Evolutionary conservation across 257 asterid species (phyloP).

Genomic region (Fraxinus anomala): DNA sequence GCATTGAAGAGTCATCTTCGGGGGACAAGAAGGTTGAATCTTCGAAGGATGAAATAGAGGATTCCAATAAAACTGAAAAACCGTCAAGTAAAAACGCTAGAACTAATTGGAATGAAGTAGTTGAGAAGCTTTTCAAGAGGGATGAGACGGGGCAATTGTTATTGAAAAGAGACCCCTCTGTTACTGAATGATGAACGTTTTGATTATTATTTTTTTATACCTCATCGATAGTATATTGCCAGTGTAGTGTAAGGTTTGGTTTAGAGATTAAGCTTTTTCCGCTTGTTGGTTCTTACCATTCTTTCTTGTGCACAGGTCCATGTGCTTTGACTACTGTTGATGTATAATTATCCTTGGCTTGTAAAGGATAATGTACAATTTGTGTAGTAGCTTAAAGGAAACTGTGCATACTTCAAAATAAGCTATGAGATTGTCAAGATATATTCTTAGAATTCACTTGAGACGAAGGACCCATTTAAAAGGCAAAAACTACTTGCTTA

Average conservation of each 20-base stretch:
- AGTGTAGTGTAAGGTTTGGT: neutral
- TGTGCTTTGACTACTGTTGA: neutral
- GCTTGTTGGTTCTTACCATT: constrained; percentile 6
- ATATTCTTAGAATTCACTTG: too few species aligned
- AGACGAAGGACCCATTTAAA: too few species aligned
- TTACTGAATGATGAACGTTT: constrained; percentile 21
- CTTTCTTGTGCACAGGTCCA: constrained; percentile 14
- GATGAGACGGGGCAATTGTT: constrained; percentile 47
- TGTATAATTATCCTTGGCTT: neutral
- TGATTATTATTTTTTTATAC: neutral
- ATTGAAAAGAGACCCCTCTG: constrained; percentile 39
- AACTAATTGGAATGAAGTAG: constrained; percentile 75
- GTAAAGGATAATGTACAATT: constrained; percentile 21
- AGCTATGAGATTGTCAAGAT: neutral
- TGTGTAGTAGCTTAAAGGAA: constrained; percentile 18
- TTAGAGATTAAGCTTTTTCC: neutral
- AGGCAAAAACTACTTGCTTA: too few species aligned
- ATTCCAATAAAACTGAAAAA: constrained; percentile 29
- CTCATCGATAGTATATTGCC: neutral
- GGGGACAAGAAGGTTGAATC: constrained; percentile 30
- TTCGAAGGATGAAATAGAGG: constrained; percentile 22
- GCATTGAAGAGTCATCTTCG: constrained; percentile 35
- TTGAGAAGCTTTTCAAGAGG: constrained; percentile 58
- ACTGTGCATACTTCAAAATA: neutral
- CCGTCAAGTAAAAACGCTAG: constrained; percentile 32